These are phyloP conservation scores for Elsinoe fawcettii DNA, from an alignment of 2,329 filamentous ascomycete genomes.

Conservation along the genomic window DNA sequence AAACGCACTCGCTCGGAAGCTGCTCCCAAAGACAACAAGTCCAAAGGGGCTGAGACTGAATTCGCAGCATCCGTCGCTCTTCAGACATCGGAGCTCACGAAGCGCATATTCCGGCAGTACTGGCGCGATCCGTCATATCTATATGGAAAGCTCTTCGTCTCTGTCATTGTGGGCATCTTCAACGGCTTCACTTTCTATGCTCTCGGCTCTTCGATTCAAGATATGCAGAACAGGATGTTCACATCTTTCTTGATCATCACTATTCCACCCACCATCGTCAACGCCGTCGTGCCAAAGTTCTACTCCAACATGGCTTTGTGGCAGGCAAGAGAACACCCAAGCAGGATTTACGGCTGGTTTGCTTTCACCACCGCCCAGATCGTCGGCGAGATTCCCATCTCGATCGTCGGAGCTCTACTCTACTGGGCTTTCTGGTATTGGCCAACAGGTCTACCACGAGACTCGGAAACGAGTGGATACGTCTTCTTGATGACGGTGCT, in stretches of 20 bases:
- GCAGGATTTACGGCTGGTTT: conserved; percentile 68
- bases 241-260: conserved; percentile 53
- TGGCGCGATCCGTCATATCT: conserved; percentile 71
- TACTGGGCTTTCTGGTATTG: conserved; percentile 76
- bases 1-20: conserved; percentile 49
- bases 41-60: conserved; percentile 24
- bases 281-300: conserved; percentile 69
- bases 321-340: conserved; percentile 65
- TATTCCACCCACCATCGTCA: conserved; percentile 63
- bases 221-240: conserved; percentile 74
- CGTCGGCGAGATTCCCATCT: conserved; percentile 63
- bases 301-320: conserved; percentile 64
- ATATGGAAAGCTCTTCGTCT: conserved; percentile 67
- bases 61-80: conserved; percentile 58
- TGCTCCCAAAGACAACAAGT: conserved; percentile 24
- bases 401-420: conserved; percentile 55
- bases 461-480: conserved; percentile 61
- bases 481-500: conserved; percentile 70
- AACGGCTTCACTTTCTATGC: conserved; percentile 73
- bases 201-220: conserved; percentile 55
- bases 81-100: conserved; percentile 60
- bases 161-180: conserved; percentile 65
- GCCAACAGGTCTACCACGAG: conserved; percentile 60
- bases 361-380: conserved; percentile 69
- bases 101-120: conserved; percentile 63